Percentiles rank a stretch among this genome's conserved stretches.
phyloP scores from a whole-genome alignment of 768 basidiomycete genomes.

The Trametes cingulata region DNA sequence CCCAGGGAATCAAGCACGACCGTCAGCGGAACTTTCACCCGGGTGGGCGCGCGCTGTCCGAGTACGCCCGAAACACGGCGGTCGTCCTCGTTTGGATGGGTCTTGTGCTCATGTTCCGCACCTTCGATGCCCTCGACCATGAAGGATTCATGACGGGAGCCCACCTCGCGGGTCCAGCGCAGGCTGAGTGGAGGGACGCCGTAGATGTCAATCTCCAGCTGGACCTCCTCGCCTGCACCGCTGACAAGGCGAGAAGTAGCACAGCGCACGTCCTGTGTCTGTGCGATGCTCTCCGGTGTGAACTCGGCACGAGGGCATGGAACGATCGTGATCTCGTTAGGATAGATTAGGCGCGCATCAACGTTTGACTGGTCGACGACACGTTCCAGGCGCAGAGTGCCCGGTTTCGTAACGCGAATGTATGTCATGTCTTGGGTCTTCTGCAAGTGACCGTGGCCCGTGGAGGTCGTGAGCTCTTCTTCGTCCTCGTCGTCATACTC shows the following conservation, averaged over 20 bases:
- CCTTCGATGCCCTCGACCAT: conserved; percentile 85
- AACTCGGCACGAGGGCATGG: conserved; percentile 84
- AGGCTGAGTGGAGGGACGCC: conserved; percentile 80
- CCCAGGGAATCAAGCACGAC: conserved; percentile 65
- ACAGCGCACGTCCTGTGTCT: conserved; percentile 58
- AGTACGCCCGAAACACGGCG: conserved; percentile 20
- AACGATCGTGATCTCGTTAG: conserved; percentile 67
- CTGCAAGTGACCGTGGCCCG: conserved; percentile 45
- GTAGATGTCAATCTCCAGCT: conserved; percentile 61
- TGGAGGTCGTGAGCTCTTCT: conserved; percentile 28
- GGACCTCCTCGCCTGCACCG: conserved; percentile 56
- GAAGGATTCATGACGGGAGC: conserved; percentile 66
- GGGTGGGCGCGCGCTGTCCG: conserved; percentile 44
- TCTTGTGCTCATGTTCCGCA: conserved; percentile 37
- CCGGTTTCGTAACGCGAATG: conserved; percentile 72
- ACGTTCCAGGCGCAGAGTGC: conserved; percentile 71
- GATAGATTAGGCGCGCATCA: conserved; percentile 69
- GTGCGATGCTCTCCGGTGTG: conserved; percentile 41
- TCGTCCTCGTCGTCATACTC: conserved; percentile 76
- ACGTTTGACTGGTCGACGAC: conserved; percentile 69
- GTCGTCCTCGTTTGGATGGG: conserved; percentile 24
- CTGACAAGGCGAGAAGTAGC: conserved; percentile 34
- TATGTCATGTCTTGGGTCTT: conserved; percentile 74
- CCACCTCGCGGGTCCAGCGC: conserved; percentile 71
- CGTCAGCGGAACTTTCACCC: conserved; percentile 67